A percentile compares a stretch with the other conserved stretches of the same genome.
Evolutionary conservation across 345 rosid species (phyloP).

Genomic region (Hibiscus syriacus): DNA sequence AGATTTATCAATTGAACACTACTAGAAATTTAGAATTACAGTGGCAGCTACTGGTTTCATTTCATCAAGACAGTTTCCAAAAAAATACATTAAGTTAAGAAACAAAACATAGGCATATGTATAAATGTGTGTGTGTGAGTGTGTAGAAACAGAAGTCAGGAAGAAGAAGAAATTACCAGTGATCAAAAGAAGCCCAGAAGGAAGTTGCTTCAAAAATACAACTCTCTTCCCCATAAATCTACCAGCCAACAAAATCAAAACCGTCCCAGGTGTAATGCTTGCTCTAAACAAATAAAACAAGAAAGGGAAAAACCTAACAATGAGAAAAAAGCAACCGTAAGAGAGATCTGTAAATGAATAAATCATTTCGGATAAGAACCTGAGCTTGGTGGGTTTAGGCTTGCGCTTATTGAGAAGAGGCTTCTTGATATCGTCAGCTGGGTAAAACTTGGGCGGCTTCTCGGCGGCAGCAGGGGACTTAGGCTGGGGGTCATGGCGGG

Average conservation of each 20-base stretch:
- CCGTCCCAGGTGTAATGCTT: conserved; percentile 68
- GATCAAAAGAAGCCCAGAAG: conserved; percentile 1
- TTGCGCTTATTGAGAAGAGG: background rate
- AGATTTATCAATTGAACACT: too few species aligned
- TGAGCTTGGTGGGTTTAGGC: background rate
- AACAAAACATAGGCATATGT: background rate
- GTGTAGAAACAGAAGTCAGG: background rate
- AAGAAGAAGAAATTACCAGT: background rate
- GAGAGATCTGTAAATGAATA: background rate
- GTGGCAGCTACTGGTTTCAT: background rate
- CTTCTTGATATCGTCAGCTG: conserved; percentile 51
- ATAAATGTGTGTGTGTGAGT: too few species aligned
- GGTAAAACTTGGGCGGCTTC: conserved; percentile 20
- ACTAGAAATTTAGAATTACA: background rate
- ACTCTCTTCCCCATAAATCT: conserved; percentile 2
- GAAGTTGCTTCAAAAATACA: background rate
- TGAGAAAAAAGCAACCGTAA: background rate
- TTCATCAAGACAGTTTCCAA: background rate
- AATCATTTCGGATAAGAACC: background rate
- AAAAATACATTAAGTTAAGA: background rate
- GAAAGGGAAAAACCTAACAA: background rate
- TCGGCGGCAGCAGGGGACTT: background rate
- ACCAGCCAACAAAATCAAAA: conserved; percentile 11
- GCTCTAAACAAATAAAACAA: conserved; percentile 31
- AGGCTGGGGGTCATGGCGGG: background rate